phyloP scores from a whole-genome alignment of 148 eudicot genomes.

The Cornus florida region DNA sequence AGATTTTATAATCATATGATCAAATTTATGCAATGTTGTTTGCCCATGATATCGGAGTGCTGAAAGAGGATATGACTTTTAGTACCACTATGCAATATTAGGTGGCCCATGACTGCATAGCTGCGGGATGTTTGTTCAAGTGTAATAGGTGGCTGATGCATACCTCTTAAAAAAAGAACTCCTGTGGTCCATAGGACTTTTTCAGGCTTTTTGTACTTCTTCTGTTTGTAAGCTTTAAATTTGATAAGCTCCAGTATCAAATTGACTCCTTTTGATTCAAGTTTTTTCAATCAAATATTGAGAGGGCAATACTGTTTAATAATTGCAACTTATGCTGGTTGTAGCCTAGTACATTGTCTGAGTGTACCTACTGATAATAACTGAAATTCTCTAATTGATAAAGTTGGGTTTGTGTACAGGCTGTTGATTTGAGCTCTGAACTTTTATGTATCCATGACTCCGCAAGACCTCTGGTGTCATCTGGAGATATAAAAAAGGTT shows the following conservation, averaged over 20 bases:
- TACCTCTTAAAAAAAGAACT: neutral
- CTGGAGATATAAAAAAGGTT: conserved; percentile 72
- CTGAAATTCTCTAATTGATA: neutral
- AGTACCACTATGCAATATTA: neutral
- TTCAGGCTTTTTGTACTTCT: neutral
- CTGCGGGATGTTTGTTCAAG: neutral
- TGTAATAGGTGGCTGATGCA: neutral
- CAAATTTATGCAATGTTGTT: no score
- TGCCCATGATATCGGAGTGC: neutral
- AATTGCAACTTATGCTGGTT: neutral
- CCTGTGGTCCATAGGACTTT: neutral
- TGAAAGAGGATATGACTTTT: neutral
- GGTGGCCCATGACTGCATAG: neutral
- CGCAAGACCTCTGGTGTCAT: conserved; percentile 81
- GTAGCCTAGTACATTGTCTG: neutral
- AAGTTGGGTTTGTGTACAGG: conserved; percentile 43
- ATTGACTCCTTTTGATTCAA: neutral
- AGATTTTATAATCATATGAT: no score
- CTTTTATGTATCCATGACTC: conserved; percentile 97
- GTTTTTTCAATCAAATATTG: neutral
- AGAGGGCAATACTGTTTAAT: neutral
- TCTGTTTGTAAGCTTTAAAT: neutral
- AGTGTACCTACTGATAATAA: neutral
- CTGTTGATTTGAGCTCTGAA: conserved; percentile 61
- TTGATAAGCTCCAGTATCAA: neutral